phyloP scores from a whole-genome alignment of 179 eudicot genomes.

The Beta macrorhiza region DNA sequence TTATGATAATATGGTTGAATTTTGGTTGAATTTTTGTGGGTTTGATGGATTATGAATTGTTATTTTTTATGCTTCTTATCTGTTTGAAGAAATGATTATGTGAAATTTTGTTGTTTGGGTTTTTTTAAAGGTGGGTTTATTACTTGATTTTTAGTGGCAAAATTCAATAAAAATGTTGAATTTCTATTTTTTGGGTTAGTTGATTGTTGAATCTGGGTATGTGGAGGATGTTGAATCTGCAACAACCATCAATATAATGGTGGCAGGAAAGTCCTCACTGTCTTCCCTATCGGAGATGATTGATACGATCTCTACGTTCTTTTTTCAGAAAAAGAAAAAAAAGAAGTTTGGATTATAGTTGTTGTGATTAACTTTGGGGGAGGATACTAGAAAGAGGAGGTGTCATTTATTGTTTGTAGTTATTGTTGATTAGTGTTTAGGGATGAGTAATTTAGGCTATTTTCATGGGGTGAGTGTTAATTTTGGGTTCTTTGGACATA shows the following conservation, averaged over 20 bases:
- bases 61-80: no score
- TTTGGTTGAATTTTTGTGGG: no score
- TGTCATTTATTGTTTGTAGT: background rate
- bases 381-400: background rate
- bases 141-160: no score
- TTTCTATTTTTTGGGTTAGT: no score
- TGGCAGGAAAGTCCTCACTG: constrained; percentile 74
- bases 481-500: constrained; percentile 26
- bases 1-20: no score
- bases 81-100: no score
- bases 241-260: constrained; percentile 38
- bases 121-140: no score
- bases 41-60: no score
- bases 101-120: no score
- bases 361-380: constrained; percentile 20
- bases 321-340: no score
- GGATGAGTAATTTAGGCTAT: constrained; percentile 16
- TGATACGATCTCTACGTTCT: constrained; percentile 16
- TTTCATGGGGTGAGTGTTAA: constrained; percentile 19
- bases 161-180: no score
- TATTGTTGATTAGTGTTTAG: constrained; percentile 22
- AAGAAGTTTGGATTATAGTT: background rate
- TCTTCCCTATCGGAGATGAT: constrained; percentile 84
- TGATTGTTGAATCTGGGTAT: constrained; percentile 31
- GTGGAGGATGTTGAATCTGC: constrained; percentile 78